A percentile compares a stretch with the other conserved stretches of the same genome.
phyloP scores from a whole-genome alignment of 495 filamentous ascomycete genomes.

The Tuber indicum region DNA sequence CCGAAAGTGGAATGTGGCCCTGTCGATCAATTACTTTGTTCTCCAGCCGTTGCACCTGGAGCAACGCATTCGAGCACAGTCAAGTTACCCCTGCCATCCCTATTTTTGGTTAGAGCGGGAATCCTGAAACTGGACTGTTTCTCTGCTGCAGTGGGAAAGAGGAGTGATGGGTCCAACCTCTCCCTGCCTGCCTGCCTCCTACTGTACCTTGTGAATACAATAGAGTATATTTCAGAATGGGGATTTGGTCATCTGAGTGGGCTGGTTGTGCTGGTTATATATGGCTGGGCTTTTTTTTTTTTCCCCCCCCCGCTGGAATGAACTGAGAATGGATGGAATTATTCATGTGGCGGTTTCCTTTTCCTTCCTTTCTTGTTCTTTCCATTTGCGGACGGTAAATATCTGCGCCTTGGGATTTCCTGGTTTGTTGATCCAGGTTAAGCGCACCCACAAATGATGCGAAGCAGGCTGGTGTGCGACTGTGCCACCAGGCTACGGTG shows the following conservation, averaged over 20 bases:
- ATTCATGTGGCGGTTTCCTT: background rate
- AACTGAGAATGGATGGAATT: background rate
- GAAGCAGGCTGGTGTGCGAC: background rate
- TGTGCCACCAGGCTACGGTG: background rate
- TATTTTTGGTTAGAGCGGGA: background rate
- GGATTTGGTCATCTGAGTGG: background rate
- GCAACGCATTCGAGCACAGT: background rate
- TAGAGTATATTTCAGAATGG: background rate
- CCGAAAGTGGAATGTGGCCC: background rate
- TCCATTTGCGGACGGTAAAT: background rate
- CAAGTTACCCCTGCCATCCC: background rate
- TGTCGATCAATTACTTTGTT: background rate
- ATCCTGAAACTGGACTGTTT: background rate
- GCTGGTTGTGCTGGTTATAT: background rate
- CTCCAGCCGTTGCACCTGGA: background rate
- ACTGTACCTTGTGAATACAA: background rate
- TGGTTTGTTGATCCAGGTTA: background rate
- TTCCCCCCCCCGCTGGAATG: background rate
- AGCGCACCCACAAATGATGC: background rate
- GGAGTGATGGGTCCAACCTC: background rate
- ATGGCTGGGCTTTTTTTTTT: background rate
- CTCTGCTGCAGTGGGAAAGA: background rate
- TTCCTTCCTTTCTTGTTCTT: background rate
- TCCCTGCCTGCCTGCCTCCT: background rate
- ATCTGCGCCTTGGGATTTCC: background rate